phyloP scores from a whole-genome alignment of 1,139 yeast species.

The Oligophagozyma castellii region DNA sequence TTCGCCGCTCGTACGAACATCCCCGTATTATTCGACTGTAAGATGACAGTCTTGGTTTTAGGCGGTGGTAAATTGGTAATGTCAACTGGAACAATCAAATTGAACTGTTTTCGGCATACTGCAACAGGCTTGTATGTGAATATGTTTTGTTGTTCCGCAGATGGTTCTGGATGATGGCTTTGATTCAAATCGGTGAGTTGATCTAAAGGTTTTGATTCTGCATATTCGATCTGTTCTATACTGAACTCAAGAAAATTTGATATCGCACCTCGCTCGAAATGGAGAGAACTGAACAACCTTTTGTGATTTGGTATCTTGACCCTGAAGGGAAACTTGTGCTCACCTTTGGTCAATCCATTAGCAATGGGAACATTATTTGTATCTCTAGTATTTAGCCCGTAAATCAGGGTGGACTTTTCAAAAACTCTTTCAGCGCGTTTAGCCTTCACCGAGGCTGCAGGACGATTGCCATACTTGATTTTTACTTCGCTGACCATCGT shows the following conservation, averaged over 20 bases:
- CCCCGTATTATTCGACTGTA: constrained; percentile 30
- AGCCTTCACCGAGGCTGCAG: constrained; percentile 17
- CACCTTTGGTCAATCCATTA: constrained; percentile 56
- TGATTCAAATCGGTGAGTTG: neutral
- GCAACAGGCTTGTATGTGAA: too few relatives aligned
- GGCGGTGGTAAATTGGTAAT: constrained; percentile 54
- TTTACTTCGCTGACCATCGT: constrained; percentile 45
- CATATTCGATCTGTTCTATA: constrained; percentile 23
- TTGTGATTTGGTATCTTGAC: constrained; percentile 58
- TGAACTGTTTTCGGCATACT: neutral
- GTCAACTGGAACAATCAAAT: constrained; percentile 56
- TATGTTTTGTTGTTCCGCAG: neutral
- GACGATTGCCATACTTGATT: constrained; percentile 29
- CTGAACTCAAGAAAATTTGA: constrained; percentile 49
- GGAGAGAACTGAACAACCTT: constrained; percentile 59
- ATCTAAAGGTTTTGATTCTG: constrained; percentile 3
- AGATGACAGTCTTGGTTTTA: constrained; percentile 49
- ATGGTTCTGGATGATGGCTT: neutral
- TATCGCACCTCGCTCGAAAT: constrained; percentile 80
- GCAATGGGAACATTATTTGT: constrained; percentile 7
- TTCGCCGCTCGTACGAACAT: too few relatives aligned
- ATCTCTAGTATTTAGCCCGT: constrained; percentile 34
- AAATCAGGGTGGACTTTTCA: constrained; percentile 52
- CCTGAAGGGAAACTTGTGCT: constrained; percentile 76
- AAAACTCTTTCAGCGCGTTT: constrained; percentile 36